A percentile compares a stretch with the other conserved stretches of the same genome.
Evolutionary conservation across 371 early-diverging fungal genomes (phyloP).

Genomic region (Circinella umbellata): DNA sequence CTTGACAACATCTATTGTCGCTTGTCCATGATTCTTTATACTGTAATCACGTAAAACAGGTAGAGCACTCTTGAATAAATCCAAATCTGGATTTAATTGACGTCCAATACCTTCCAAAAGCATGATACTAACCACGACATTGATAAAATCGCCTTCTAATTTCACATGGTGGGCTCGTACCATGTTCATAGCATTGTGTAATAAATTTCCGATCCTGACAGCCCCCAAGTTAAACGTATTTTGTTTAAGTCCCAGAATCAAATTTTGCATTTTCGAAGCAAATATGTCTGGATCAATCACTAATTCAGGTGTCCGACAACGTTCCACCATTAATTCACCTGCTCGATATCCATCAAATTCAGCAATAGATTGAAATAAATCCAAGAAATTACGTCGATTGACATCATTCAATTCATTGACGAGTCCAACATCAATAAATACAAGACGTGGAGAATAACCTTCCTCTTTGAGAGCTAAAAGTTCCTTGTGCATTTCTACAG

Average conservation of each 20-base stretch:
- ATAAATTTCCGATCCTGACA: constrained; percentile 79
- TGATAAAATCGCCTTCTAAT: constrained; percentile 93
- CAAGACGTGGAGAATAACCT: constrained; percentile 78
- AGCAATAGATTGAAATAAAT: constrained; percentile 87
- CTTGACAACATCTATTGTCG: constrained; percentile 48
- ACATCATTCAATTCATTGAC: constrained; percentile 74
- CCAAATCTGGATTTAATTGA: constrained; percentile 88
- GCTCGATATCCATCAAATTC: constrained; percentile 84
- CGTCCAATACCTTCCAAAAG: constrained; percentile 95
- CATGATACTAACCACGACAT: constrained; percentile 88
- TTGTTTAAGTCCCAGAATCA: constrained; percentile 72
- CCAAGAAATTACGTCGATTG: constrained; percentile 86
- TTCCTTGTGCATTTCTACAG: constrained; percentile 55
- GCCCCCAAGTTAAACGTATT: constrained; percentile 80
- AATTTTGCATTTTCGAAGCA: constrained; percentile 74
- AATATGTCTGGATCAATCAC: constrained; percentile 81
- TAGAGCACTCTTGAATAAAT: constrained; percentile 83
- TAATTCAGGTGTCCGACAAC: constrained; percentile 77
- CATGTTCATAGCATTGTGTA: constrained; percentile 79
- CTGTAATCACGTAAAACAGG: constrained; percentile 79
- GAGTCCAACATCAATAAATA: constrained; percentile 93
- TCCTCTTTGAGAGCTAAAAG: constrained; percentile 56
- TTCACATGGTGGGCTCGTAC: constrained; percentile 91
- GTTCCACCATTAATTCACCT: constrained; percentile 86
- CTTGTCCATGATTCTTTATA: constrained; percentile 61